A percentile compares a stretch with the other conserved stretches of the same genome.
Evolutionary conservation across 2,329 filamentous ascomycete genomes (phyloP).

Genomic region (Chalara sp.): DNA sequence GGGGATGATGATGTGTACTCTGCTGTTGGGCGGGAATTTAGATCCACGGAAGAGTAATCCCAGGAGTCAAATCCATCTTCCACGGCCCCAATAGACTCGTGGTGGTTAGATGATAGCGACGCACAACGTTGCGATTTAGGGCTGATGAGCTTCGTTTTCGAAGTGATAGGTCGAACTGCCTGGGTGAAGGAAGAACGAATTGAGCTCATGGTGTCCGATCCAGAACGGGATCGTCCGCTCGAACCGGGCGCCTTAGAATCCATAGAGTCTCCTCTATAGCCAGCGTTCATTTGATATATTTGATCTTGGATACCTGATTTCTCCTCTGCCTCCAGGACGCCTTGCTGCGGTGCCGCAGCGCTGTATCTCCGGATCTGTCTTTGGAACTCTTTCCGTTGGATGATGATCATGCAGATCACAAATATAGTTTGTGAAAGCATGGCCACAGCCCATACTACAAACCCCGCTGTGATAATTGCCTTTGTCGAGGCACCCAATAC

Average conservation of each 20-base stretch:
- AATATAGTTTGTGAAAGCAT: constrained; percentile 21
- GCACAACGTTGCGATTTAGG: constrained; percentile 32
- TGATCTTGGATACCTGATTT: constrained; percentile 18
- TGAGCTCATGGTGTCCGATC: constrained; percentile 40
- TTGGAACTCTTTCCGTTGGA: constrained; percentile 22
- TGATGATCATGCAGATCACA: constrained; percentile 20
- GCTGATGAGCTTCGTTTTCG: constrained; percentile 47
- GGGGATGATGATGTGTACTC: constrained; percentile 29
- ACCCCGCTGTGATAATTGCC: constrained; percentile 18
- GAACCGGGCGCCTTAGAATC: constrained; percentile 25
- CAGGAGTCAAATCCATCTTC: constrained; percentile 69
- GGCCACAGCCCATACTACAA: constrained; percentile 23
- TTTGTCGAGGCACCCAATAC: constrained; percentile 14
- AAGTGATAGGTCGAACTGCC: constrained; percentile 47
- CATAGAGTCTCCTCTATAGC: constrained; percentile 12
- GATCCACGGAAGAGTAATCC: constrained; percentile 64
- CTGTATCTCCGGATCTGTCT: constrained; percentile 20
- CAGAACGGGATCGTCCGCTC: constrained; percentile 38
- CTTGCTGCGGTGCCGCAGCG: constrained; percentile 6
- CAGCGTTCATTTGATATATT: constrained; percentile 7
- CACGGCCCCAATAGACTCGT: constrained; percentile 14
- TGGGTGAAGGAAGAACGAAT: constrained; percentile 42
- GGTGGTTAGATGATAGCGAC: constrained; percentile 40
- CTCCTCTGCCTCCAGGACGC: constrained; percentile 2
- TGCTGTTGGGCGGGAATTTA: constrained; percentile 52